Base-by-base conservation (phyloP, 1,284 basidiomycete species). In the Fomitopsis palustris region DNA sequence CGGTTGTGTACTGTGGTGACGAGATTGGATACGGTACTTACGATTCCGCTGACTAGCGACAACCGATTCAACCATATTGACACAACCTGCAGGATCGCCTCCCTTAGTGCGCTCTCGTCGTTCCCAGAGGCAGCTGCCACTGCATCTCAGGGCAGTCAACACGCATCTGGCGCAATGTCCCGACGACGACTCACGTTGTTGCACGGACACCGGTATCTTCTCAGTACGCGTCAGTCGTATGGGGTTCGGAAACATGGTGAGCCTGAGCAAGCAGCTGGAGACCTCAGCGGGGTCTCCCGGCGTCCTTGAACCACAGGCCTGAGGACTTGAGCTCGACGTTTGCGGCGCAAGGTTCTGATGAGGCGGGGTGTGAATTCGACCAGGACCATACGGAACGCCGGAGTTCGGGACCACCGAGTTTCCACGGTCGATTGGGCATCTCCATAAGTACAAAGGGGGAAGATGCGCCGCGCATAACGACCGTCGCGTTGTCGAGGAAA, bases 21-120 rank as follows among this genome's bases (percentile, higher is more conserved):
- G 21, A 5, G 7, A 1, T 23, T 31, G 21, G 17, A 25, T 35
- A 33, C 23, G 2, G 7, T 0, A 57, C 60, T 54, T 33, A 61
- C 60, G n/a, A 61, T 61, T n/a, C 56, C 60, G 31, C 60, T 61
- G 53, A 61, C 56, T 37, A 58, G 56, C n/a, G 53, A 42, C n/a
- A 61, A 45, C 35, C 60, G 45, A 35, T 58, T 61, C 23, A 61
- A 37, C 60, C 60, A 61, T 54, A 58, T 47, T n/a, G 52, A 49
- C n/a, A 61, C 54, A 21, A 61, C 56, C 12, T 57, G 56, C 17
- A 61, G 53, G 17, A 61, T 54, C 25, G 60, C 60, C 41, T 61
- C 53, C 19, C 56, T 57, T 31, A 55, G 17, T 21, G 43, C 60
- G 53, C 31, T 43, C 17, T 58, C 56, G 7, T 57, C 42, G 53